Conservation (phyloP, 257 asterid genomes). For the Penstemon eatonii region DNA sequence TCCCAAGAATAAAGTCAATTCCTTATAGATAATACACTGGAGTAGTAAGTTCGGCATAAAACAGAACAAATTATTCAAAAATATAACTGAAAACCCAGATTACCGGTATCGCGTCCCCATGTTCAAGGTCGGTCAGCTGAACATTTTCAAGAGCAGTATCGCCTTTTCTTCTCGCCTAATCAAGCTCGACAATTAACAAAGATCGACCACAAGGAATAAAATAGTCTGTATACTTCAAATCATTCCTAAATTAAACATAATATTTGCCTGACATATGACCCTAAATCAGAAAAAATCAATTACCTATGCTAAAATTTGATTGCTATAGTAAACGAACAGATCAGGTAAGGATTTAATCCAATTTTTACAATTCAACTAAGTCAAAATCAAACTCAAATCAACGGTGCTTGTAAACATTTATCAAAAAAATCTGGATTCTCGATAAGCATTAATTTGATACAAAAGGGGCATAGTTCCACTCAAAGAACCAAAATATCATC, state of each 20-base stretch:
- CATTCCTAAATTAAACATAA: conserved; percentile 6
- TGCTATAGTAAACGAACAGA: too few species aligned
- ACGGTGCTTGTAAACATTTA: neutral
- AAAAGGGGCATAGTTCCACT: conserved; percentile 1
- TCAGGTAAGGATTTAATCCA: too few species aligned
- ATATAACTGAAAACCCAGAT: conserved; percentile 14
- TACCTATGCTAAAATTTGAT: neutral
- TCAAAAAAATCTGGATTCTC: neutral
- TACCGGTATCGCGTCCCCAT: conserved; percentile 71
- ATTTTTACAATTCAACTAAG: too few species aligned
- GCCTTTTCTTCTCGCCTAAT: conserved; percentile 54
- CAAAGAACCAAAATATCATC: conserved; percentile 3
- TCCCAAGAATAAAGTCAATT: conserved; percentile 29
- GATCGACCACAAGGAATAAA: neutral
- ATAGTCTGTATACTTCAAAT: neutral
- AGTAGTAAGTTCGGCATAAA: conserved; percentile 6
- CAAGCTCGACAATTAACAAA: conserved; percentile 26
- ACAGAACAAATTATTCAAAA: neutral
- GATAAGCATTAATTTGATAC: conserved; percentile 11
- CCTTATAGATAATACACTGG: neutral
- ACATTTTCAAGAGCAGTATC: conserved; percentile 41
- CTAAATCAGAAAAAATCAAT: neutral
- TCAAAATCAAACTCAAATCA: neutral
- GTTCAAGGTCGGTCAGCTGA: conserved; percentile 67
- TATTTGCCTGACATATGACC: neutral